Conservation (phyloP, 140 eudicot species). For the Senecio squalidus region DNA sequence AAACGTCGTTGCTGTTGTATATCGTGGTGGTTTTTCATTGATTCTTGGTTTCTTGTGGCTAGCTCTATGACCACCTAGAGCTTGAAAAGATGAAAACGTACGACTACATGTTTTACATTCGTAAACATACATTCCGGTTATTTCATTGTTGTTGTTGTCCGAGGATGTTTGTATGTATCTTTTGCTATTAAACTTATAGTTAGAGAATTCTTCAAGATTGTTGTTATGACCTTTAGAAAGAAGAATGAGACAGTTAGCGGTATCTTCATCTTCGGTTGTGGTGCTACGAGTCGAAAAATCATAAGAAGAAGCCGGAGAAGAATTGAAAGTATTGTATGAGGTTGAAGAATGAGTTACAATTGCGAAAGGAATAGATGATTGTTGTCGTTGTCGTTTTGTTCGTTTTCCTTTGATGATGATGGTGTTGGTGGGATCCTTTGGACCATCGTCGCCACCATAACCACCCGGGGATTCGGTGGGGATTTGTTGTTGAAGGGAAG, state of each 20-base stretch:
- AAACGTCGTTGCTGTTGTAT: not conserved
- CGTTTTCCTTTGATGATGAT: slow-evolving; percentile 67
- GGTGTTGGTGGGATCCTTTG: slow-evolving; percentile 23
- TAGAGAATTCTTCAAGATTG: not conserved
- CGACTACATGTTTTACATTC: slow-evolving; percentile 84
- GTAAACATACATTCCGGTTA: slow-evolving; percentile 49
- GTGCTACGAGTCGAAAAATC: slow-evolving; percentile 16
- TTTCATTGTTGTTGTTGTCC: no score
- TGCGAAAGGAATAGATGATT: slow-evolving; percentile 47
- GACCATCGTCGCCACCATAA: not conserved
- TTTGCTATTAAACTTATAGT: slow-evolving; percentile 52
- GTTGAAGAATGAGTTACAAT: slow-evolving; percentile 30
- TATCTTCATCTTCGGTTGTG: slow-evolving; percentile 73
- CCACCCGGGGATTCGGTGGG: slow-evolving; percentile 4
- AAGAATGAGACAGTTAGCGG: slow-evolving; percentile 72
- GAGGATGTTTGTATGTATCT: slow-evolving; percentile 43
- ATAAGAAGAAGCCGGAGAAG: slow-evolving; percentile 32
- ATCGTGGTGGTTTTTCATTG: slow-evolving; percentile 5
- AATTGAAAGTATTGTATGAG: slow-evolving; percentile 18
- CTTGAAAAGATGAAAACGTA: slow-evolving; percentile 80
- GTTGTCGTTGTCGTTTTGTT: slow-evolving; percentile 71
- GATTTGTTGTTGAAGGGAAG: slow-evolving; percentile 8
- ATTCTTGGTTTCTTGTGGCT: slow-evolving; percentile 75
- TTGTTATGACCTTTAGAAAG: slow-evolving; percentile 48
- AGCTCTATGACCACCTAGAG: slow-evolving; percentile 92